Evolutionary conservation across 2,329 filamentous ascomycete genomes (phyloP).

Genomic region (Fusarium nurragi): DNA sequence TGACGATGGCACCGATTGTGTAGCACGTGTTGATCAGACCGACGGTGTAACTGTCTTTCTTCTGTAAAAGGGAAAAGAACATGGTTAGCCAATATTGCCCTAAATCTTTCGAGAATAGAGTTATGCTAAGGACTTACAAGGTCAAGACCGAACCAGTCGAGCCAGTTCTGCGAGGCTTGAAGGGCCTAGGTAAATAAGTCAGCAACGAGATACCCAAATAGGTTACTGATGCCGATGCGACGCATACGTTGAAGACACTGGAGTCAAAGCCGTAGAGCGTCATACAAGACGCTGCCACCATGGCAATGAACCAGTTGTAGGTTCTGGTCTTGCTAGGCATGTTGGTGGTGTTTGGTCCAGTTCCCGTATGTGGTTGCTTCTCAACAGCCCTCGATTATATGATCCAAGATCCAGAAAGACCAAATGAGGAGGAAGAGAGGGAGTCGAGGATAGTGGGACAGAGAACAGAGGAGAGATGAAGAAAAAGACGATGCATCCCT

Average conservation of each 20-base stretch:
- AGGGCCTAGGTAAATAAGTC: slow-evolving; percentile 53
- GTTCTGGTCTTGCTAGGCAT: slow-evolving; percentile 50
- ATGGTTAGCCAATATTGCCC: background rate
- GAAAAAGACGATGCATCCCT: slow-evolving; percentile 8
- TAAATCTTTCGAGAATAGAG: background rate
- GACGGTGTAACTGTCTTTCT: slow-evolving; percentile 56
- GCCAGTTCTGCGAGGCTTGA: slow-evolving; percentile 74
- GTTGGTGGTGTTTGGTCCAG: slow-evolving; percentile 38
- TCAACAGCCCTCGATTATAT: background rate
- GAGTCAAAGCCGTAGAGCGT: slow-evolving; percentile 80
- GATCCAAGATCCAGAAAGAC: background rate
- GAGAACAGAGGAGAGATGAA: slow-evolving; percentile 9
- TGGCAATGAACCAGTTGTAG: slow-evolving; percentile 65
- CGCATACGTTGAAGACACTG: slow-evolving; percentile 72
- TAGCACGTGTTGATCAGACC: slow-evolving; percentile 73
- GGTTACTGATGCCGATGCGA: background rate
- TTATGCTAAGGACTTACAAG: slow-evolving; percentile 4
- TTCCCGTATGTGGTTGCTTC: background rate
- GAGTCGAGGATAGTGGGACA: slow-evolving; percentile 8
- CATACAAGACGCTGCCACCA: slow-evolving; percentile 78
- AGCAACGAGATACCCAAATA: background rate
- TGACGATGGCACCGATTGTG: slow-evolving; percentile 75
- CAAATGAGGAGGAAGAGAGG: background rate
- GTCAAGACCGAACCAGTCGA: slow-evolving; percentile 67
- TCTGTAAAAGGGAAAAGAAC: slow-evolving; percentile 9